Conservation (phyloP, 2,329 filamentous ascomycete species). For the Dactylellina drechsleri region DNA sequence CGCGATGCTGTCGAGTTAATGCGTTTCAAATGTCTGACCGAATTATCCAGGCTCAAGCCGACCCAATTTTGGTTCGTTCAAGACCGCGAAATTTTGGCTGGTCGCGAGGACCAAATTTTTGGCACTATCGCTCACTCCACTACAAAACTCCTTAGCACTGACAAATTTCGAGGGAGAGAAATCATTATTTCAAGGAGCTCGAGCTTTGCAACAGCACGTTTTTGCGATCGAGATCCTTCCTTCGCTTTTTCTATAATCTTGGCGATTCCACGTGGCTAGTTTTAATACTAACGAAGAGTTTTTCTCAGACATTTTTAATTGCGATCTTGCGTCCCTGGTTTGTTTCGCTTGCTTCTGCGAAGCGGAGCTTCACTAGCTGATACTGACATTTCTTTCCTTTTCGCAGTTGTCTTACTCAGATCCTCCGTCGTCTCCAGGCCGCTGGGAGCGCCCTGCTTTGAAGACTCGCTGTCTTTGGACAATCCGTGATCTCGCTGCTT, state of each 20-base stretch:
- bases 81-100: too few species aligned
- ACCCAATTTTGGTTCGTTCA: too few species aligned
- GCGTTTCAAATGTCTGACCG: too few species aligned
- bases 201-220: too few species aligned
- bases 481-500: constrained; percentile 19
- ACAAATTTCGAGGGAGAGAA: too few species aligned
- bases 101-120: too few species aligned
- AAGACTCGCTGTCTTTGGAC: constrained; percentile 36
- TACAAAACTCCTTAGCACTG: too few species aligned
- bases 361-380: constrained; percentile 33
- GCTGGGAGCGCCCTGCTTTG: constrained; percentile 27
- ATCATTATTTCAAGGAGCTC: too few species aligned
- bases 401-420: constrained; percentile 54
- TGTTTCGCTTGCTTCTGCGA: constrained; percentile 51
- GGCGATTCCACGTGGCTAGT: constrained; percentile 18
- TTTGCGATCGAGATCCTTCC: too few species aligned
- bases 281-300: not conserved
- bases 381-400: constrained; percentile 35
- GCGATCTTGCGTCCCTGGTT: constrained; percentile 22
- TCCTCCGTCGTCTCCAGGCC: constrained; percentile 35
- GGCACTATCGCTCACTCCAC: too few species aligned
- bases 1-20: too few species aligned
- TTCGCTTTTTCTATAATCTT: not conserved
- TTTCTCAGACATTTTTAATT: constrained; percentile 1
- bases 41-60: too few species aligned